Base-by-base conservation (phyloP, 257 asterid species). In the Solanum tacnaense region DNA sequence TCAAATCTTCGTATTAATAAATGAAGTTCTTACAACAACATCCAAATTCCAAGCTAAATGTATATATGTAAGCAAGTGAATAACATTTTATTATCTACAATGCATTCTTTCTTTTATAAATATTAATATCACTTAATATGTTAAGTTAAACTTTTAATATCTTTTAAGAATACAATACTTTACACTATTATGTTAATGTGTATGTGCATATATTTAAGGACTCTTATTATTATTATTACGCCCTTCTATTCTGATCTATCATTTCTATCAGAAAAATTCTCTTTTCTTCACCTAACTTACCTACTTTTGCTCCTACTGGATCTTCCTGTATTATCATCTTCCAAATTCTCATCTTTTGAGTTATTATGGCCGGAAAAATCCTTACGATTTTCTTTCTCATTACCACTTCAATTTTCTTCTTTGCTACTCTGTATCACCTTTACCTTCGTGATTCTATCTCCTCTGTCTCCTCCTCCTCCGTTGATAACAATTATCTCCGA, bases 361-460 rank as follows among this genome's bases (percentile, higher is more conserved):
- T 9, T 4, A 27, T 21, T 39, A 96, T 96, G 98, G 96, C 94
- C 89, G 93, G 88, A 3, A 92, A 93, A 73, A 65, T 93, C 32
- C 95, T 94, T 78, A 86, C 84, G 16, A 85, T 91, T 67, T 92
- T 93, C 89, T 83, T 92, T 38, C 91, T 88, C 94, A 92, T 90
- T 65, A 76, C 91, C 84, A 90, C 83, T 75, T 84, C 89, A 20
- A 20, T 95, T 84, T 31, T 92, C 93, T 58, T 93, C 92, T 92
- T 89, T 86, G 93, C 93, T 88, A 32, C 92, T 58, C 73, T 95
- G 85, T 90, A 91, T 92, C 94, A 93, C 93, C 92, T 87, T 87
- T 91, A 87, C 93, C 93, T 95, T 89, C 94, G 71, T 32, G 52
- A 83, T 84, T 70, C 78, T 25, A 65, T 70, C 38, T 38, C 87